Conservation (phyloP, 495 filamentous ascomycete genomes). For the Penicillium dipodomyicola region DNA sequence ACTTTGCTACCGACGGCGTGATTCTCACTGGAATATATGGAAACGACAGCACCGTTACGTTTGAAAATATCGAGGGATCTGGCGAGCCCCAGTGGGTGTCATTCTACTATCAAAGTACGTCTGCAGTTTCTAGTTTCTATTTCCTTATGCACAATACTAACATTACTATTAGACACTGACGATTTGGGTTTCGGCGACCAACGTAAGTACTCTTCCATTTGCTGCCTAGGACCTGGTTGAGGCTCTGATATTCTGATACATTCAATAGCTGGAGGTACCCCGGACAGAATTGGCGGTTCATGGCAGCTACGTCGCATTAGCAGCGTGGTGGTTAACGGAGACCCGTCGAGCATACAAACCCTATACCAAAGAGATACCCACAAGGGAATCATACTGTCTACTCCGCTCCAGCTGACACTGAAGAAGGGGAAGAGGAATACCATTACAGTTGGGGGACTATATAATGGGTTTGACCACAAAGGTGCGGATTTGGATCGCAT, state of each 20-base stretch:
- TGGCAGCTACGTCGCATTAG: slow-evolving; percentile 32
- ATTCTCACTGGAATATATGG: slow-evolving; percentile 51
- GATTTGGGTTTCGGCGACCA: slow-evolving; percentile 33
- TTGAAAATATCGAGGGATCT: slow-evolving; percentile 45
- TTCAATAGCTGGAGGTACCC: slow-evolving; percentile 24
- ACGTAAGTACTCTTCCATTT: slow-evolving; percentile 16
- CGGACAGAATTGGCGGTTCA: slow-evolving; percentile 25
- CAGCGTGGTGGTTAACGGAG: slow-evolving; percentile 27
- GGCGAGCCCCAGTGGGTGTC: slow-evolving; percentile 55
- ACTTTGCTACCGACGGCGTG: slow-evolving; percentile 43
- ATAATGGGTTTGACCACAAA: slow-evolving; percentile 25
- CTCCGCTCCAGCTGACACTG: slow-evolving; percentile 24
- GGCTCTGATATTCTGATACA: background rate
- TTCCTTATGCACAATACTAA: background rate
- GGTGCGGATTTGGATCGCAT: slow-evolving; percentile 30
- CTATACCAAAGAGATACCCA: slow-evolving; percentile 30
- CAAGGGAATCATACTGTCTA: slow-evolving; percentile 30
- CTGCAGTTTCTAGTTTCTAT: background rate
- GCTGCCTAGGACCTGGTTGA: background rate
- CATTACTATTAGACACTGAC: slow-evolving; percentile 20
- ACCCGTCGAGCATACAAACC: slow-evolving; percentile 20
- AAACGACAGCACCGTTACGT: slow-evolving; percentile 51
- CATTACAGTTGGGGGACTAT: slow-evolving; percentile 24
- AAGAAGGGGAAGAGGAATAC: slow-evolving; percentile 26
- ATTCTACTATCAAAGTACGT: slow-evolving; percentile 46